Percentiles rank a stretch among this genome's conserved stretches.
Conservation (phyloP, 2,329 filamentous ascomycete species). For the Colletotrichum lentis region DNA sequence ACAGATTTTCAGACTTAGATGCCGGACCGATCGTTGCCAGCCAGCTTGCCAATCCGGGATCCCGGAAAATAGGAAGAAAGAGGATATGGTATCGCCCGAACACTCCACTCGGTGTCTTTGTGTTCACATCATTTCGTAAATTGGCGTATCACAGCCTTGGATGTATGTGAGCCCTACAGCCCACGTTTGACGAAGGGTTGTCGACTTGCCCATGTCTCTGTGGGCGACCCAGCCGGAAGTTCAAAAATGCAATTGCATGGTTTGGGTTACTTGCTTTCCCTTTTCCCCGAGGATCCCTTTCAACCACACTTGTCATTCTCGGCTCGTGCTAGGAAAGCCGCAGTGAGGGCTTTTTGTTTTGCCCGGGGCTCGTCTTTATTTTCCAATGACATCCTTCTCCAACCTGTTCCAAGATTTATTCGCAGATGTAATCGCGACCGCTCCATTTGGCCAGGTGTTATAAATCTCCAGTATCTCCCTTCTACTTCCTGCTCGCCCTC, state of each 20-base stretch:
- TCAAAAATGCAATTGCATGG: background rate
- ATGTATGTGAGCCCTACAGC: background rate
- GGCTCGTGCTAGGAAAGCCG: background rate
- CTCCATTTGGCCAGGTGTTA: background rate
- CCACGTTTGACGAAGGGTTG: conserved; percentile 8
- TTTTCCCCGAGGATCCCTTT: background rate
- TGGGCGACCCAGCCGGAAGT: background rate
- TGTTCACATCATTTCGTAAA: conserved; percentile 19
- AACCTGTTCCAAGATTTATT: background rate
- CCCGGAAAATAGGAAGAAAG: conserved; percentile 2
- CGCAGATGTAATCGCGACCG: conserved; percentile 3
- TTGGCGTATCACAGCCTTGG: conserved; percentile 23
- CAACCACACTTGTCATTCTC: background rate
- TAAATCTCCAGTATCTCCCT: background rate
- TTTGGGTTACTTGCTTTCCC: background rate
- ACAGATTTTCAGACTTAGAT: background rate
- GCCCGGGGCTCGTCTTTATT: too few relatives aligned
- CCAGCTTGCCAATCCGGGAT: background rate
- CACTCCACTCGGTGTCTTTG: conserved; percentile 7
- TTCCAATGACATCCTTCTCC: background rate
- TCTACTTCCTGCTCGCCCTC: background rate
- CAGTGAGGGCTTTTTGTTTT: background rate
- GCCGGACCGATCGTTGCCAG: background rate
- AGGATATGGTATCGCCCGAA: conserved; percentile 9
- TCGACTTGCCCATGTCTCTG: background rate